phyloP scores from a whole-genome alignment of 805 yeast species.

The Kluyveromyces aestuarii region DNA sequence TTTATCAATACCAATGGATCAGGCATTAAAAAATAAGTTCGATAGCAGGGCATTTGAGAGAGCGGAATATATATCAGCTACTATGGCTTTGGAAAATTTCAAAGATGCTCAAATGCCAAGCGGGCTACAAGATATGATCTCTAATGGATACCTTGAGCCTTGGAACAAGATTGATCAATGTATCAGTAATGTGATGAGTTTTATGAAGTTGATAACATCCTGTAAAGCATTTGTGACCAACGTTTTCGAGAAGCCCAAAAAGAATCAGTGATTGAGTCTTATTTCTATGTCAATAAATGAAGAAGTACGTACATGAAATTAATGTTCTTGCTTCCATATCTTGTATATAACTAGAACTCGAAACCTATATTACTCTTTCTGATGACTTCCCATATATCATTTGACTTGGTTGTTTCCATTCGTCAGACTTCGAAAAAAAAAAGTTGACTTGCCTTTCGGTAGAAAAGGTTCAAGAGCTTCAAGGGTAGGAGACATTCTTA shows the following conservation, averaged over 20 bases:
- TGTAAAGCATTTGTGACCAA: slow-evolving; percentile 15
- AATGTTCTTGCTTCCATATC: background rate
- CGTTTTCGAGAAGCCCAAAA: slow-evolving; percentile 18
- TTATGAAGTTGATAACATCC: slow-evolving; percentile 13
- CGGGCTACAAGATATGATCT: slow-evolving; percentile 3
- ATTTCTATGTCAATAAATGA: background rate
- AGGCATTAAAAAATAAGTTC: slow-evolving; percentile 12
- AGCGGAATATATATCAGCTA: slow-evolving; percentile 9
- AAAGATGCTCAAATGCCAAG: slow-evolving; percentile 1
- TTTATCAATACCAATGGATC: slow-evolving; percentile 13
- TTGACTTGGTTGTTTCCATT: background rate
- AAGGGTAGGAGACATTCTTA: background rate
- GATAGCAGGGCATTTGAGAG: slow-evolving; percentile 10
- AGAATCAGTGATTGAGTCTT: background rate
- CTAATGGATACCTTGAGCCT: slow-evolving; percentile 19
- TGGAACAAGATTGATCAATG: slow-evolving; percentile 17
- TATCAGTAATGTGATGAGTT: slow-evolving; percentile 10
- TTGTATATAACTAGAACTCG: background rate
- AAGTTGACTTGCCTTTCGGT: background rate
- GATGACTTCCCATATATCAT: background rate
- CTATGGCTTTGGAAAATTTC: slow-evolving; percentile 3
- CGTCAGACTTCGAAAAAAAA: background rate
- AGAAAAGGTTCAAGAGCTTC: background rate
- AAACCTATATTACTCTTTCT: too few species aligned
- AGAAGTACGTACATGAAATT: too few species aligned